Conservation (phyloP, 176 grass and related monocot genomes). For the Oryza glumipatula region DNA sequence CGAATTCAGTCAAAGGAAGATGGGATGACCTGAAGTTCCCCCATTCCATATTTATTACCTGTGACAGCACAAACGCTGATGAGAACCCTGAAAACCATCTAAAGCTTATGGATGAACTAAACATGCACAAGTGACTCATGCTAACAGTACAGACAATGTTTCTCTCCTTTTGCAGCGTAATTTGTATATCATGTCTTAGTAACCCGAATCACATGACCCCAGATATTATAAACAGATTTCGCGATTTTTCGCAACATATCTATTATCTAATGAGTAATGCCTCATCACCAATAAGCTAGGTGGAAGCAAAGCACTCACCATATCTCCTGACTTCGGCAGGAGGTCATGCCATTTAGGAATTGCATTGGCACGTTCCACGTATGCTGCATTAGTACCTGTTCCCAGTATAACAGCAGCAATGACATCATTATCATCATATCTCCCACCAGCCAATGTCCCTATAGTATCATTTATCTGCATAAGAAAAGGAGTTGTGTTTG, state of each 20-base stretch:
- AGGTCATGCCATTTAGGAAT: constrained; percentile 73
- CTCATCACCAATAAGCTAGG: constrained; percentile 7
- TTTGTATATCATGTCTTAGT: background rate
- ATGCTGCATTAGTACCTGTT: constrained; percentile 85
- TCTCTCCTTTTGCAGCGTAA: background rate
- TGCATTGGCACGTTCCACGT: constrained; percentile 69
- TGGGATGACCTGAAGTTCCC: constrained; percentile 65
- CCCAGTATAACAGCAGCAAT: constrained; percentile 76
- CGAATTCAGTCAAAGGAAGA: constrained; percentile 81
- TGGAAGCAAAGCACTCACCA: constrained; percentile 41
- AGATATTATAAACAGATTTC: background rate
- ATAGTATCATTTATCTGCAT: constrained; percentile 67
- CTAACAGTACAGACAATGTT: background rate
- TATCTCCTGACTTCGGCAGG: constrained; percentile 65
- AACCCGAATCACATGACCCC: background rate
- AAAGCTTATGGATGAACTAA: background rate
- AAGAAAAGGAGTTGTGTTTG: background rate
- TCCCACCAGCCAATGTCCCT: constrained; percentile 69
- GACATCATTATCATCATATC: constrained; percentile 72
- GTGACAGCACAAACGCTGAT: constrained; percentile 1
- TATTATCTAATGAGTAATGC: background rate
- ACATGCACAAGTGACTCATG: background rate
- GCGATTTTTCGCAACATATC: background rate
- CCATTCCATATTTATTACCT: constrained; percentile 85
- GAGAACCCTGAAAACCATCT: constrained; percentile 5